Evolutionary conservation across 371 early-diverging fungal species (phyloP).

Genomic region (Coemansia linderi): DNA sequence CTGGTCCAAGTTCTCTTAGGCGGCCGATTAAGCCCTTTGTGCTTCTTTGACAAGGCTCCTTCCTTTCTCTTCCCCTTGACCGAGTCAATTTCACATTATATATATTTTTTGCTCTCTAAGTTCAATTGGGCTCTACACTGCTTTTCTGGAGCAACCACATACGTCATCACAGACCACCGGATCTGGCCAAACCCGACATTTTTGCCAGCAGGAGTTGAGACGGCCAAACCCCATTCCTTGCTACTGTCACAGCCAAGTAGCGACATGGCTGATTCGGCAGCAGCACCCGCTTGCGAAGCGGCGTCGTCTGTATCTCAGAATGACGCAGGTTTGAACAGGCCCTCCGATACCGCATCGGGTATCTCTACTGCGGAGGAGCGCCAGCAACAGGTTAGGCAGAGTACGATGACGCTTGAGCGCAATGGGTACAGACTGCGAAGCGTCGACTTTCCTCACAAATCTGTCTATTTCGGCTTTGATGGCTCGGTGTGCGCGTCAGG

Average conservation of each 20-base stretch:
- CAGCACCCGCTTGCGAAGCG: not conserved
- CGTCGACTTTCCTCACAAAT: conserved; percentile 19
- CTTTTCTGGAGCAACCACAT: not conserved
- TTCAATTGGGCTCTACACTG: not conserved
- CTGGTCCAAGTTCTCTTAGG: conserved; percentile 57
- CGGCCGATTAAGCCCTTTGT: not conserved
- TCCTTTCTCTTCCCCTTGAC: conserved; percentile 2
- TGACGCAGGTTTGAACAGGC: not conserved
- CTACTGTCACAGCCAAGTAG: not conserved
- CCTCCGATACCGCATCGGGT: not conserved
- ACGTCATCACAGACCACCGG: not conserved
- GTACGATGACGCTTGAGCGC: conserved; percentile 18
- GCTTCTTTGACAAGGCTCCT: not conserved
- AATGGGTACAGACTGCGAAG: conserved; percentile 39
- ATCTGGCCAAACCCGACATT: not conserved
- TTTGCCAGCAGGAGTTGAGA: not conserved
- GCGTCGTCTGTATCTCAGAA: not conserved
- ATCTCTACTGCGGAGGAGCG: not conserved
- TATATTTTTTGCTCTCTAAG: not conserved
- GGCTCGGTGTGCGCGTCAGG: conserved; percentile 12
- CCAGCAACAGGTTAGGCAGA: conserved; percentile 17
- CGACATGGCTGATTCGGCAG: not conserved
- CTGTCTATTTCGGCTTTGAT: conserved; percentile 28
- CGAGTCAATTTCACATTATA: conserved; percentile 4
- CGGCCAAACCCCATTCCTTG: not conserved